Evolutionary conservation across 2,329 filamentous ascomycete species (phyloP).

Genomic region (Colletotrichum navitas): DNA sequence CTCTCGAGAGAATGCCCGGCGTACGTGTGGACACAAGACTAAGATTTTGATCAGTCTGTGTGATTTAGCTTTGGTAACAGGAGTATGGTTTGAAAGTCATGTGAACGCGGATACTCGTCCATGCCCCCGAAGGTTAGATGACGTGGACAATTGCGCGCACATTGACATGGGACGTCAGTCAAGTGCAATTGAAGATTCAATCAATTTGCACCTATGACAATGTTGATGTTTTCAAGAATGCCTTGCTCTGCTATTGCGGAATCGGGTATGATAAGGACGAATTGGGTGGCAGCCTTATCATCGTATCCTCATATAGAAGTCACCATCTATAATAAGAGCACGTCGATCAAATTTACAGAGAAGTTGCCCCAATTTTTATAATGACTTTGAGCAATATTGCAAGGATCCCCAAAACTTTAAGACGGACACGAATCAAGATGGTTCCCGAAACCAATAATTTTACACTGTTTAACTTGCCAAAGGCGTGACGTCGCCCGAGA

Average conservation of each 20-base stretch:
- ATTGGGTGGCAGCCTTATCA: conserved; percentile 4
- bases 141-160: neutral
- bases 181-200: neutral
- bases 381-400: neutral
- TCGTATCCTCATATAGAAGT: neutral
- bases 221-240: neutral
- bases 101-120: neutral
- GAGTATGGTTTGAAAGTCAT: neutral
- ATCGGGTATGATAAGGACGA: neutral
- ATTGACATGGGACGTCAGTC: neutral
- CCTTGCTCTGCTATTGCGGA: neutral
- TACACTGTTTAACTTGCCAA: neutral
- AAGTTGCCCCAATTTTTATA: neutral
- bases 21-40: neutral
- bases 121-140: neutral
- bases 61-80: neutral
- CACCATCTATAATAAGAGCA: neutral
- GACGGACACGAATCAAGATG: conserved; percentile 22
- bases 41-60: neutral
- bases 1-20: neutral
- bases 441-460: conserved; percentile 9
- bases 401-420: conserved; percentile 17
- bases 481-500: conserved; percentile 22
- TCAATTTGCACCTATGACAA: neutral
- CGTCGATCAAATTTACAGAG: conserved; percentile 13